Conservation (phyloP, 225 moss, liverwort and hornwort species). For the Bryoerythrophyllum caledonicum region DNA sequence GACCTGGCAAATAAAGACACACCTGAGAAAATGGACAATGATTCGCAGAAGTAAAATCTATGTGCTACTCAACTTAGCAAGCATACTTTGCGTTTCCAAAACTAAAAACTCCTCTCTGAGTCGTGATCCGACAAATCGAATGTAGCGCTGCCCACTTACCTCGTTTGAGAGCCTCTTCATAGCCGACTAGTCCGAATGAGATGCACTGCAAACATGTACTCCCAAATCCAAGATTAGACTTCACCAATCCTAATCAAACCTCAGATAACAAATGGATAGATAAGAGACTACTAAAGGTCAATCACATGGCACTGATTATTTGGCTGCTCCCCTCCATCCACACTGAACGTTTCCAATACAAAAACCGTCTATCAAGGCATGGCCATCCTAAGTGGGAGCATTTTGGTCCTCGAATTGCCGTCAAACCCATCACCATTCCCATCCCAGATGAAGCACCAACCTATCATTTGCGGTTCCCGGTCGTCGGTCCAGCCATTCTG, state of each 20-base stretch:
- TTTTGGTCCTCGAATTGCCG: background rate
- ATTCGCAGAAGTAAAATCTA: background rate
- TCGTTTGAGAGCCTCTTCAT: background rate
- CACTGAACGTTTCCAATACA: background rate
- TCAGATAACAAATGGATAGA: background rate
- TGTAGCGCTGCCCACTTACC: background rate
- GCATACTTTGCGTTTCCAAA: background rate
- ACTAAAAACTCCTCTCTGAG: background rate
- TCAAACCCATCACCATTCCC: background rate
- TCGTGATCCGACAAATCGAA: background rate
- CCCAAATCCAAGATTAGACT: background rate
- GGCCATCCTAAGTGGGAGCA: background rate
- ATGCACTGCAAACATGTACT: slow-evolving; percentile 24
- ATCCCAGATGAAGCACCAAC: slow-evolving; percentile 24
- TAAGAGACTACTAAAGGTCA: background rate
- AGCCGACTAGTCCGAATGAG: slow-evolving; percentile 15
- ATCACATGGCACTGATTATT: background rate
- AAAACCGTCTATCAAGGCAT: background rate
- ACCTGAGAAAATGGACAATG: background rate
- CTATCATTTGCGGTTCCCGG: slow-evolving; percentile 10
- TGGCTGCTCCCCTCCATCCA: background rate
- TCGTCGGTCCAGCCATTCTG: slow-evolving; percentile 30
- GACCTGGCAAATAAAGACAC: background rate
- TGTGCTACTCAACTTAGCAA: background rate
- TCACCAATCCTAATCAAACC: background rate